These are phyloP conservation scores for Omphalotus guepiniiformis DNA, from an alignment of 768 basidiomycete species.

Conservation along the genomic window DNA sequence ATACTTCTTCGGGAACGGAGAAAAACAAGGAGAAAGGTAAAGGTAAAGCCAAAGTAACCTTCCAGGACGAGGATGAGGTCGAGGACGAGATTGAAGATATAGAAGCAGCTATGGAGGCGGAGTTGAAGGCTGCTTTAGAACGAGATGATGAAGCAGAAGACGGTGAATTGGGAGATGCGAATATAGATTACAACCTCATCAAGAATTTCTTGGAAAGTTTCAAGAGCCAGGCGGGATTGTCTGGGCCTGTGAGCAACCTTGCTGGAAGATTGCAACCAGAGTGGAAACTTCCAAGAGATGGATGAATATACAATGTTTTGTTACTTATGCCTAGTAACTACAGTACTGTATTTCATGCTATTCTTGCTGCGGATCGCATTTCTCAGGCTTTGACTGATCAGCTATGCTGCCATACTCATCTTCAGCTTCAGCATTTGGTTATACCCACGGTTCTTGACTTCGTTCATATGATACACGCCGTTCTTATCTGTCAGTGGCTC, in stretches of 20 bases:
- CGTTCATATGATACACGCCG: conserved; percentile 76
- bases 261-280: conserved; percentile 78
- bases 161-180: conserved; percentile 40
- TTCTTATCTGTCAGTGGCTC: conserved; percentile 67
- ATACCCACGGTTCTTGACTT: background rate
- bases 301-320: conserved; percentile 17
- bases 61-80: conserved; percentile 25
- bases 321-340: no score
- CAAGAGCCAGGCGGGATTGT: conserved; percentile 83
- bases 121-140: conserved; percentile 65
- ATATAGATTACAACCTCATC: conserved; percentile 85
- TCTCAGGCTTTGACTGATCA: conserved; percentile 6
- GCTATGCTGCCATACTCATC: conserved; percentile 10
- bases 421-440: conserved; percentile 20
- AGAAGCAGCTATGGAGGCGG: conserved; percentile 87
- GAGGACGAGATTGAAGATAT: conserved; percentile 60
- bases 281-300: conserved; percentile 72
- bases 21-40: conserved; percentile 22
- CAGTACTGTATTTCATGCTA: no score
- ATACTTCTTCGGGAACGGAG: background rate
- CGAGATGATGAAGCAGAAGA: conserved; percentile 47
- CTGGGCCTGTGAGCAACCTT: conserved; percentile 89
- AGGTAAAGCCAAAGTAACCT: conserved; percentile 43
- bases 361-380: background rate
- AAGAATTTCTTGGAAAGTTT: conserved; percentile 97